Evolutionary conservation across 2,329 filamentous ascomycete genomes (phyloP).

Genomic region (Trichoderma brevicompactum): DNA sequence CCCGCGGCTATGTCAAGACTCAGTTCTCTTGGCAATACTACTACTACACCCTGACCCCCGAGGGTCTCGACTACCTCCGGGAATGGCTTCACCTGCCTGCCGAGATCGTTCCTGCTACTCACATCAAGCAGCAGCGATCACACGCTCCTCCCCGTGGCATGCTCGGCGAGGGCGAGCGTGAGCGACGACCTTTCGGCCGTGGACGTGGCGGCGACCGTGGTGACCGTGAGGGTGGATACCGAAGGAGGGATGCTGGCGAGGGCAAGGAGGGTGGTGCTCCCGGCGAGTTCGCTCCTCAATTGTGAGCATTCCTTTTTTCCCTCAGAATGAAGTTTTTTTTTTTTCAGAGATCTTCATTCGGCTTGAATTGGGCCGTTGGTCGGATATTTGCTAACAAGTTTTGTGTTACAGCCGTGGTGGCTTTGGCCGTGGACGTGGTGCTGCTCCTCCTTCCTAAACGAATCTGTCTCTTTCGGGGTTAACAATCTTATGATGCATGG

Average conservation of each 20-base stretch:
- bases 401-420: conserved; percentile 70
- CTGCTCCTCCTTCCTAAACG: conserved; percentile 70
- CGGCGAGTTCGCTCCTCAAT: conserved; percentile 89
- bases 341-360: background rate
- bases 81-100: conserved; percentile 99
- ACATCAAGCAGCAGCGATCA: conserved; percentile 99
- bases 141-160: conserved; percentile 98
- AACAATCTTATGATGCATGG: conserved; percentile 51
- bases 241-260: conserved; percentile 83
- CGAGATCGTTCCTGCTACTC: conserved; percentile 98
- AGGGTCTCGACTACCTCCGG: conserved; percentile 99
- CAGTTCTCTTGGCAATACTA: conserved; percentile 99
- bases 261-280: conserved; percentile 91
- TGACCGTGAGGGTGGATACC: conserved; percentile 87
- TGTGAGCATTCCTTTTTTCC: conserved; percentile 59
- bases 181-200: conserved; percentile 83
- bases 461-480: conserved; percentile 47
- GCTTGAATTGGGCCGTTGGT: background rate
- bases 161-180: conserved; percentile 84
- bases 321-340: background rate
- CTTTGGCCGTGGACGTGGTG: conserved; percentile 85
- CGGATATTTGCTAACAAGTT: conserved; percentile 34
- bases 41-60: conserved; percentile 99
- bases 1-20: conserved; percentile 98
- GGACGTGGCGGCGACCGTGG: conserved; percentile 75